A percentile compares a stretch with the other conserved stretches of the same genome.
phyloP scores from a whole-genome alignment of 2,329 filamentous ascomycete species.

The Aspergillus viridinutans region DNA sequence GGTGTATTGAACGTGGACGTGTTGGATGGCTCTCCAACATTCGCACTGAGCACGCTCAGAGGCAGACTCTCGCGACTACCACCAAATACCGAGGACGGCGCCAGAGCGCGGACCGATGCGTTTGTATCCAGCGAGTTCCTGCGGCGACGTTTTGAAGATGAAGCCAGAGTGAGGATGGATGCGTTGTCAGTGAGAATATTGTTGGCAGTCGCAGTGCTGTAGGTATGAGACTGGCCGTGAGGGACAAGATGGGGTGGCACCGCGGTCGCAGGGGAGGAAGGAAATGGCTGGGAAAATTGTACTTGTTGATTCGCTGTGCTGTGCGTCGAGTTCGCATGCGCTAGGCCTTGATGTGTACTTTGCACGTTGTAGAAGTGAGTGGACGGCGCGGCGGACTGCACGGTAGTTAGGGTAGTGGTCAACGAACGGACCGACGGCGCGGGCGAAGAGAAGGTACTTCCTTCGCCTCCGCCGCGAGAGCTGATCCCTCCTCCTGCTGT shows the following conservation, averaged over 20 bases:
- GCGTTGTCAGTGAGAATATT: slow-evolving; percentile 63
- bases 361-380: slow-evolving; percentile 39
- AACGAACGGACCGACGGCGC: slow-evolving; percentile 62
- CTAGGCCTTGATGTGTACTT: slow-evolving; percentile 27
- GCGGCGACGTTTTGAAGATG: slow-evolving; percentile 59
- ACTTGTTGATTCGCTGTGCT: slow-evolving; percentile 38
- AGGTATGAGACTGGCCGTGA: slow-evolving; percentile 52
- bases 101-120: slow-evolving; percentile 61
- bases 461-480: slow-evolving; percentile 61
- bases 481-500: slow-evolving; percentile 61
- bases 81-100: slow-evolving; percentile 61
- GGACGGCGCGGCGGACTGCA: slow-evolving; percentile 58
- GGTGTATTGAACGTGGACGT: slow-evolving; percentile 37
- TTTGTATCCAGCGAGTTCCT: slow-evolving; percentile 63
- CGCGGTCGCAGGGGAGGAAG: slow-evolving; percentile 55
- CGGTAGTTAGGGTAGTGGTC: slow-evolving; percentile 62
- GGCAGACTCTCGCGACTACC: slow-evolving; percentile 62
- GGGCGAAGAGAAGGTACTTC: slow-evolving; percentile 63
- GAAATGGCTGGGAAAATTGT: slow-evolving; percentile 59
- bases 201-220: slow-evolving; percentile 58
- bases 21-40: slow-evolving; percentile 43
- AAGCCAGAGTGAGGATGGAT: slow-evolving; percentile 61
- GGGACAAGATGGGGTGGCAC: slow-evolving; percentile 56
- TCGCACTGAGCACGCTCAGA: slow-evolving; percentile 57
- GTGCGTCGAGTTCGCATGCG: slow-evolving; percentile 35